These are phyloP conservation scores for Oryza glumipatula DNA, from an alignment of 176 grass and related monocot genomes.

Conservation along the genomic window DNA sequence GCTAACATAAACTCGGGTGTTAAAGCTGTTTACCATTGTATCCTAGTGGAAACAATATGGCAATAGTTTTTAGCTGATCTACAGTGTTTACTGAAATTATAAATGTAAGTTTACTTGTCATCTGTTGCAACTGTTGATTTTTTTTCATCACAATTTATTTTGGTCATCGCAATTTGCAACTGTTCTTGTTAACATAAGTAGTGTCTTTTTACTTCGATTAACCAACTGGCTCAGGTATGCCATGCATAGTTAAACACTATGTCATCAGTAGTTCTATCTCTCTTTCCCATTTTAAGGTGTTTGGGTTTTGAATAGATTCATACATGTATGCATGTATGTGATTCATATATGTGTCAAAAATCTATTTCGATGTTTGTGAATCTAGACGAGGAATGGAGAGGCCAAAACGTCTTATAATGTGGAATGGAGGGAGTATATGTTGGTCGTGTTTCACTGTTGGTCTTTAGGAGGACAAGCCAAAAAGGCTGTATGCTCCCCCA, in stretches of 20 bases:
- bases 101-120: background rate
- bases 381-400: too few species aligned
- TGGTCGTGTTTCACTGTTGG: background rate
- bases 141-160: background rate
- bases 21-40: background rate
- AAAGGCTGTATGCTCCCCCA: background rate
- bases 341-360: too few species aligned
- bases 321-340: too few species aligned
- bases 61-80: conserved; percentile 5
- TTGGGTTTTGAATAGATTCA: too few species aligned
- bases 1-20: background rate
- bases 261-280: background rate
- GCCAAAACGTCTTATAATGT: too few species aligned
- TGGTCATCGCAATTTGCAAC: background rate
- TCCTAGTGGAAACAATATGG: conserved; percentile 3
- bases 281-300: too few species aligned
- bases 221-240: background rate
- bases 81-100: background rate
- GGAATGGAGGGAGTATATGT: background rate
- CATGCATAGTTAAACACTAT: background rate
- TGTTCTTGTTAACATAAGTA: background rate
- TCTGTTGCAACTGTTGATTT: background rate
- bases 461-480: background rate
- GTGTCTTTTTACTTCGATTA: background rate
- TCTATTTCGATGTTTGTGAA: too few species aligned